Base-by-base conservation (phyloP, 805 yeast genomes). In the Saturnispora bothae region DNA sequence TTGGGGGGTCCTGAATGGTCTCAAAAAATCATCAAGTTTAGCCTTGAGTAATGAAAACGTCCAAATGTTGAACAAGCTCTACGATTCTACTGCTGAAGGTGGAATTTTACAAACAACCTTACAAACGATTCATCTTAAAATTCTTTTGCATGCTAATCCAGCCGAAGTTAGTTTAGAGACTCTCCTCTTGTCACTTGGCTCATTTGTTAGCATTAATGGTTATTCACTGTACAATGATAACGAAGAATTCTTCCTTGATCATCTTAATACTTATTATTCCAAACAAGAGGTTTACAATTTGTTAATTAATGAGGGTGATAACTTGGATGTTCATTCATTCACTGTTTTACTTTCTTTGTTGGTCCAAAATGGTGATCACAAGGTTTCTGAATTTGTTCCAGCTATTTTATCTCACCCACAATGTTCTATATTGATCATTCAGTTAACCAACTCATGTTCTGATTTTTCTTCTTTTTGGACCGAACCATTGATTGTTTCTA, bases 1-100 rank as follows among this genome's bases (percentile, higher is more conserved):
- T 1, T 52, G 62, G 21, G 94, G 92, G 4, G 44, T 83, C 10
- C 49, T 69, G 8, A 47, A 59, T n/a, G 86, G 83, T 1, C 56
- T 80, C 18, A 40, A 48, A 34, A 42, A 32, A 18, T 45, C 31
- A 14, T 29, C 36, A n/a, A 21, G 26, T 2, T 23, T 36, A 3
- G 37, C 43, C 0, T 39, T 56, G 16, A 35, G 32, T 14, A 47
- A 54, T 14, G 53, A 49, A 4, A 64, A 68, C 25, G 36, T 67
- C 2, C 16, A 34, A 1, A 26, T 52, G 3, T 38, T 73, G 3
- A 46, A 49, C 17, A 50, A 54, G 13, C 47, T 72, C 7, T 69
- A 64, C 43, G 56, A 49, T 34, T 36, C 52, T 13, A 33, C 39
- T 33, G 45, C 57, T 6, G 65, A 61, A 38, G 59, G 62, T 16